Conservation (phyloP, 768 basidiomycete genomes). For the Termitomyces sp. region DNA sequence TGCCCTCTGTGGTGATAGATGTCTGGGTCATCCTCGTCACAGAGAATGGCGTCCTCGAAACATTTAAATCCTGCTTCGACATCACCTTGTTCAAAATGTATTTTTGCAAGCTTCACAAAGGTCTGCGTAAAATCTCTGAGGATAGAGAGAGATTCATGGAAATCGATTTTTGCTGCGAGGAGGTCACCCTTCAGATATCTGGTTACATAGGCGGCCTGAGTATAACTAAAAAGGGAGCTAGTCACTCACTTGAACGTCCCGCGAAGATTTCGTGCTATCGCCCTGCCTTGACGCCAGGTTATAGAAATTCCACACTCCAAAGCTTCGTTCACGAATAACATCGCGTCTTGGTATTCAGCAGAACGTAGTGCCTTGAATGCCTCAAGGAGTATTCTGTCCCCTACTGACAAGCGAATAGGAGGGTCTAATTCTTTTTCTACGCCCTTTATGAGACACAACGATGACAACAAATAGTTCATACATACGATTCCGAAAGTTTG, state of each 20-base stretch:
- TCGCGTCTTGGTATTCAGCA: slow-evolving; percentile 77
- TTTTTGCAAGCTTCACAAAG: slow-evolving; percentile 93
- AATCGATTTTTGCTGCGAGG: slow-evolving; percentile 74
- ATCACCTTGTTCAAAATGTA: slow-evolving; percentile 92
- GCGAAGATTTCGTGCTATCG: slow-evolving; percentile 87
- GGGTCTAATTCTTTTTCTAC: slow-evolving; percentile 64
- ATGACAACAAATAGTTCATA: neutral
- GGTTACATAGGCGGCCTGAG: neutral
- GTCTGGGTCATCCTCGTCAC: slow-evolving; percentile 84
- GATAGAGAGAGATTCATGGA: slow-evolving; percentile 71
- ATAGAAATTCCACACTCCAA: slow-evolving; percentile 70
- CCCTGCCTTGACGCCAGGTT: slow-evolving; percentile 67
- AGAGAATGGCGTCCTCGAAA: slow-evolving; percentile 83
- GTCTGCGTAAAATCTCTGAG: slow-evolving; percentile 76
- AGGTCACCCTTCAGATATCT: slow-evolving; percentile 90
- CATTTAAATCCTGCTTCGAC: slow-evolving; percentile 79
- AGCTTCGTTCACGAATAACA: slow-evolving; percentile 79
- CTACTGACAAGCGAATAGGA: slow-evolving; percentile 70
- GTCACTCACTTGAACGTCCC: slow-evolving; percentile 87
- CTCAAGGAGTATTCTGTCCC: slow-evolving; percentile 79
- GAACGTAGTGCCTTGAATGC: slow-evolving; percentile 82
- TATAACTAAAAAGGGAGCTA: neutral
- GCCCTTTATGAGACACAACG: neutral
- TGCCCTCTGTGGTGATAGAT: slow-evolving; percentile 99
- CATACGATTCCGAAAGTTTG: slow-evolving; percentile 89